Percentiles rank a stretch among this genome's conserved stretches.
Evolutionary conservation across 2,329 filamentous ascomycete genomes (phyloP).

Genomic region (Alternaria hordeiaustralica): DNA sequence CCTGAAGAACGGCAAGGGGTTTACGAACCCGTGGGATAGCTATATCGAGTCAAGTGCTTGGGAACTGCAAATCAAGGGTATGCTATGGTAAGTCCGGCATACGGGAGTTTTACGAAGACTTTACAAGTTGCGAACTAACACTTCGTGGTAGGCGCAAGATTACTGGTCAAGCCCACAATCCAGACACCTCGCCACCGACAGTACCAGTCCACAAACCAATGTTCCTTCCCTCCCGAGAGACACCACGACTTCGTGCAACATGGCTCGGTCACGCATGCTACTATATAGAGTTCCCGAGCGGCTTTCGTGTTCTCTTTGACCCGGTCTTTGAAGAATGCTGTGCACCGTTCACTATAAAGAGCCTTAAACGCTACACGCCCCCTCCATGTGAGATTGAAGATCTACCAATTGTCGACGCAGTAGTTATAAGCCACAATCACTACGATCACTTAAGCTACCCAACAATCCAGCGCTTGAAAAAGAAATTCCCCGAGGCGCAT

Average conservation of each 20-base stretch:
- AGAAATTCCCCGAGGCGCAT: slow-evolving; percentile 76
- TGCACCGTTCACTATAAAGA: slow-evolving; percentile 73
- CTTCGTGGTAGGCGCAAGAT: slow-evolving; percentile 52
- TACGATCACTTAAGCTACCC: slow-evolving; percentile 89
- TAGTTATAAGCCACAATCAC: slow-evolving; percentile 85
- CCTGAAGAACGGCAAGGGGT: slow-evolving; percentile 60
- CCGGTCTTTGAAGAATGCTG: slow-evolving; percentile 91
- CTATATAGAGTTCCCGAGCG: slow-evolving; percentile 86
- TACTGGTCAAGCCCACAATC: slow-evolving; percentile 59
- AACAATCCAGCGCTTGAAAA: slow-evolving; percentile 73
- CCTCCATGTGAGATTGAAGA: slow-evolving; percentile 78
- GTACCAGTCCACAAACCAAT: slow-evolving; percentile 70
- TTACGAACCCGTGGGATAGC: slow-evolving; percentile 65
- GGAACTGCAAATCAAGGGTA: slow-evolving; percentile 42
- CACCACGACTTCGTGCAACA: slow-evolving; percentile 74
- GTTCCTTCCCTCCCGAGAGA: slow-evolving; percentile 69
- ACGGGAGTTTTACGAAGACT: not conserved
- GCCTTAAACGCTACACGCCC: slow-evolving; percentile 79
- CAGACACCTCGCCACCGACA: slow-evolving; percentile 69
- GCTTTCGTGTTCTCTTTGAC: slow-evolving; percentile 88
- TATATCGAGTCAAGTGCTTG: slow-evolving; percentile 49
- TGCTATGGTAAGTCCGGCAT: slow-evolving; percentile 47
- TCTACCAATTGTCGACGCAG: slow-evolving; percentile 76
- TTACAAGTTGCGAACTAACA: not conserved
- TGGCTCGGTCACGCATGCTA: slow-evolving; percentile 97